Base-by-base conservation (phyloP, 345 rosid genomes). In the Orychophragmus violaceus region DNA sequence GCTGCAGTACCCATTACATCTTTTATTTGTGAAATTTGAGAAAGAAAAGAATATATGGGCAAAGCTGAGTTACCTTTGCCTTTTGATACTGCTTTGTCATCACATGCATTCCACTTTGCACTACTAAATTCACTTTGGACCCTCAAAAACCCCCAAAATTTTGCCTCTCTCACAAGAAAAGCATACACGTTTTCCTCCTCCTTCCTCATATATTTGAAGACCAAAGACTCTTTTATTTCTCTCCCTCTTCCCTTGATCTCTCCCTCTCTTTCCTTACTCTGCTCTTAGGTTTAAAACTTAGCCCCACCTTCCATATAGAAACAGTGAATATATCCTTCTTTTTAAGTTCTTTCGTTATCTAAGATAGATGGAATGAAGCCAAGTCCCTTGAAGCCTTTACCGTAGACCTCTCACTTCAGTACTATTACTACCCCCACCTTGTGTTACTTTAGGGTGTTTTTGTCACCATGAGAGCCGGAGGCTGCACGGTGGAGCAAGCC, bases 31-130 rank as follows among this genome's bases (percentile, higher is more conserved):
- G 74, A 81, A 82, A 80, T 74, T 70, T 71, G 77, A 77, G 76
- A 74, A 72, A 78, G 77, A 69, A 70, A 75, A 50, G 67, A 73
- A 73, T 66, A 73, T 72, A 73, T 60, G 62, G 54, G 80, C 79
- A 82, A 82, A 84, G 89, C 85, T 82, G 87, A 80, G 80, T 75
- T 81, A 90, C 88, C 94, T 84, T 87, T 81, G 84, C 80, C 82
- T 82, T 87, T 79, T 82, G 75, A 76, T 84, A 83, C 83, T 76
- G 82, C 82, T 84, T 83, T 82, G 92, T 84, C 86, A 85, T 79
- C 96, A 92, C 96, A 89, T 89, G 98, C 88, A 81, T 72, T 82
- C 89, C 96, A 84, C 98, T 89, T 89, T 92, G 90, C 92, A 78
- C 91, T 82, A 65, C 90, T 78, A 80, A 75, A 81, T 81, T 85